Base-by-base conservation (phyloP, 2,329 filamentous ascomycete genomes). In the Lachnellula willkommii region DNA sequence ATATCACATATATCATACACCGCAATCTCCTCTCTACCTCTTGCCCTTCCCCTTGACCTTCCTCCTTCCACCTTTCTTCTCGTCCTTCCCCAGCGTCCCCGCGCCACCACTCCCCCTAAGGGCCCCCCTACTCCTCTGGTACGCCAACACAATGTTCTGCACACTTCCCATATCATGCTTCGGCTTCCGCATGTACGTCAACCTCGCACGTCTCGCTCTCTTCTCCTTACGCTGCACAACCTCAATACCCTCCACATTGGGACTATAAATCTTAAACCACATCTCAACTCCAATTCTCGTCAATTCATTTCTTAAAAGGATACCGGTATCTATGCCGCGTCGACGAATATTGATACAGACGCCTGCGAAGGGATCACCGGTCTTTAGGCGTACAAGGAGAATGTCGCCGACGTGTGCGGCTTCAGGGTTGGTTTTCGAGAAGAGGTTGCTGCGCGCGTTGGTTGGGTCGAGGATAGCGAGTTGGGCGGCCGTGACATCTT, bases 221-320 rank as follows among this genome's bases (percentile, higher is more conserved):
- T 91, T 94, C 69, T 83, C 80, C 61, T 84, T 81, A 66, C 93
- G 80, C 82, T 95, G 90, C 72, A 97, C 89, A 66, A 99, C 87
- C 75, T 99, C 93, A 68, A 99, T 90, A 61, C 89, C 90, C 70
- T 88, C 84, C 35, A 97, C 87, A 69, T 89, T 88, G 58, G 93
- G 93, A 69, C 84, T 89, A 78, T 94, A 97, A 57, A 97, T 79
- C 79, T 99, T 99, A 74, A 89, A 91, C 86, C 90, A 96, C 90
- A 96, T 94, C 81, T 99, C 94, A 58, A 96, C 90, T 58, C 90
- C 89, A 6, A 95, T 83, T 65, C 89, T 83, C 63, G 90, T 92
- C 65, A 99, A 76, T 70, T 95, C 85, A 66, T 93, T 93, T 55
- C 94, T 83, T 58, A 99, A 79, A 57, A 96, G 76, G 54, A 99